phyloP scores from a whole-genome alignment of 2,329 filamentous ascomycete species.

The Blastomyces parvus region DNA sequence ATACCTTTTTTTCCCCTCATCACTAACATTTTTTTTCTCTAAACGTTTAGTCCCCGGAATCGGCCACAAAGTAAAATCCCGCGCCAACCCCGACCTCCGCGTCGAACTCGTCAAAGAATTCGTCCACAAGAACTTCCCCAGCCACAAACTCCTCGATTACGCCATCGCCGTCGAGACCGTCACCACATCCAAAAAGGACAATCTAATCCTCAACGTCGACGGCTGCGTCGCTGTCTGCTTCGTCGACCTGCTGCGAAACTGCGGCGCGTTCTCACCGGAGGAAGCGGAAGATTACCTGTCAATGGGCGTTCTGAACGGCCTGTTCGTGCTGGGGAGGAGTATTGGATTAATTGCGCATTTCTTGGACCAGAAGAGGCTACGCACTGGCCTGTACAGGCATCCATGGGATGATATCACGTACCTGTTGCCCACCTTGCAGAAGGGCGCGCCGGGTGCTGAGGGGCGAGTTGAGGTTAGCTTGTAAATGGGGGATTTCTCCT shows the following conservation, averaged over 20 bases:
- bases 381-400: slow-evolving; percentile 96
- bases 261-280: slow-evolving; percentile 88
- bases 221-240: slow-evolving; percentile 98
- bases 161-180: slow-evolving; percentile 95
- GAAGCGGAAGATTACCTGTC: slow-evolving; percentile 98
- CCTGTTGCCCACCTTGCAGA: slow-evolving; percentile 69
- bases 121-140: slow-evolving; percentile 94
- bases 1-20: slow-evolving; percentile 22
- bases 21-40: slow-evolving; percentile 19
- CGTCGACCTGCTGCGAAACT: slow-evolving; percentile 94
- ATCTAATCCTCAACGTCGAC: slow-evolving; percentile 98
- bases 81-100: slow-evolving; percentile 99
- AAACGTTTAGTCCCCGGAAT: slow-evolving; percentile 71
- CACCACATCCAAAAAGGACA: slow-evolving; percentile 99
- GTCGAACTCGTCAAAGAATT: slow-evolving; percentile 99
- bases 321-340: slow-evolving; percentile 92
- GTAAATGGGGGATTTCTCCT: slow-evolving; percentile 29
- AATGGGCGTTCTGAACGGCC: slow-evolving; percentile 99
- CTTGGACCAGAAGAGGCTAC: slow-evolving; percentile 98
- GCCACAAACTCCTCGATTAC: slow-evolving; percentile 96
- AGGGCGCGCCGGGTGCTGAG: slow-evolving; percentile 63
- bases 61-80: slow-evolving; percentile 97
- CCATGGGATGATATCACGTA: slow-evolving; percentile 99
- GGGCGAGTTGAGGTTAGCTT: slow-evolving; percentile 84
- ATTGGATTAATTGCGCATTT: slow-evolving; percentile 99